Evolutionary conservation across 768 basidiomycete species (phyloP), one percentile per base, ranked within the genome.

Genomic region (Rhodotorula graminis): DNA sequence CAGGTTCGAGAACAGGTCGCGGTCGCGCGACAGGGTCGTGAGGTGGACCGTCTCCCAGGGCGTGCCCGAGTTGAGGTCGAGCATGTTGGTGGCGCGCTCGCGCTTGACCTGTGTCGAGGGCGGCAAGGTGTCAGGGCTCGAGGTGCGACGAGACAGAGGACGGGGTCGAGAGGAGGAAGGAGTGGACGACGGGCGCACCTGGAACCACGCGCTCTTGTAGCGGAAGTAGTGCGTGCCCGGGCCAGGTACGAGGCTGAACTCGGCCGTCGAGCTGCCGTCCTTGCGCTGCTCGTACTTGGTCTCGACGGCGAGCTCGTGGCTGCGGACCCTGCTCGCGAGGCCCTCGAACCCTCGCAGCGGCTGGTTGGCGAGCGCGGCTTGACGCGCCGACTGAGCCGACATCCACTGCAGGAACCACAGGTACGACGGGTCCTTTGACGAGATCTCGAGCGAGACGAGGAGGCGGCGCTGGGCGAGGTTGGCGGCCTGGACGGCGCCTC

Each of bases 381-480:
- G 72, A 44, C 78, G 81, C 2, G 86, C 80, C 0, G 82, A 83
- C 61, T 91, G 89, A 61, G 86, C 85, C 14, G 93, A 87, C 90
- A 98, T 91, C 95, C 96, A 99, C 62, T 89, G 84, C 55, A 99
- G 87, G 81, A 98, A 94, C 93, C 96, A 98, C 59, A 92, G 90
- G 81, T 98, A 98, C 16, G 94, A 85, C 50, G 86, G 89, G 81
- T 99, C 96, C 79, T 92, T 93, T 80, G 93, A 95, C 72, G 91
- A 92, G 77, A 99, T 92, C 83, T 99, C 96, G 64, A 98, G 86
- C 23, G 92, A 89, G 50, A 98, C 93, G 64, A 98, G 88, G 84
- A 99, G 86, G 53, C 95, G 88, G 46, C 96, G 85, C 61, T 90
- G 92, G 64, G 94, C 87, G 53, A 90, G 85, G 14, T 86, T 87